These are phyloP conservation scores for Botrytis galanthina DNA, from an alignment of 2,329 filamentous ascomycete species.

Conservation along the genomic window DNA sequence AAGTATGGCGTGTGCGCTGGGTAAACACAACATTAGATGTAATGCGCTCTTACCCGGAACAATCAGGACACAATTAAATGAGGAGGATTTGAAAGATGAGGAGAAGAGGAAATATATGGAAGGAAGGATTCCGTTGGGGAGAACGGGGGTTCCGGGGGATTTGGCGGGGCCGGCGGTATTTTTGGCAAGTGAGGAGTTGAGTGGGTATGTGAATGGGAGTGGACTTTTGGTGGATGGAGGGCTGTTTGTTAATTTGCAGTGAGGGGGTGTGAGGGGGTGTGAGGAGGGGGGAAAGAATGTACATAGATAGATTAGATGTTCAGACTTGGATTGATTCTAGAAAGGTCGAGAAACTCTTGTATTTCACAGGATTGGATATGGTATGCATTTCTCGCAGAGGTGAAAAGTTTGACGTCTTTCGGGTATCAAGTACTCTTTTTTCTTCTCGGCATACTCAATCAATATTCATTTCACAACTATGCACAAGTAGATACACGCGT, in stretches of 20 bases:
- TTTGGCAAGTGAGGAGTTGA: constrained; percentile 74
- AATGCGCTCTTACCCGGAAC: constrained; percentile 84
- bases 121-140: constrained; percentile 72
- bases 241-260: constrained; percentile 85
- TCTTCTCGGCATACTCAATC: no score
- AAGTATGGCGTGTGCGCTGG: constrained; percentile 75
- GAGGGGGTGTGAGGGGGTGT: constrained; percentile 39
- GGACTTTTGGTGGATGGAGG: constrained; percentile 86
- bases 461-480: no score
- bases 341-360: neutral
- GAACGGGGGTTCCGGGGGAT: constrained; percentile 70
- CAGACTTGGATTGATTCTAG: neutral
- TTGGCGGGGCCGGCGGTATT: constrained; percentile 83
- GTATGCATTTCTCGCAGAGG: neutral
- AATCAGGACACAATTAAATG: constrained; percentile 80
- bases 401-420: neutral
- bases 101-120: constrained; percentile 77
- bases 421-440: no score
- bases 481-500: no score
- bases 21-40: constrained; percentile 72
- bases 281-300: neutral
- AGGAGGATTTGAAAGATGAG: constrained; percentile 73
- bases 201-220: constrained; percentile 76
- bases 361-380: neutral
- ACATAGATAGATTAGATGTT: neutral